phyloP scores from a whole-genome alignment of 1,139 yeast genomes.

The Pichia sp. region DNA sequence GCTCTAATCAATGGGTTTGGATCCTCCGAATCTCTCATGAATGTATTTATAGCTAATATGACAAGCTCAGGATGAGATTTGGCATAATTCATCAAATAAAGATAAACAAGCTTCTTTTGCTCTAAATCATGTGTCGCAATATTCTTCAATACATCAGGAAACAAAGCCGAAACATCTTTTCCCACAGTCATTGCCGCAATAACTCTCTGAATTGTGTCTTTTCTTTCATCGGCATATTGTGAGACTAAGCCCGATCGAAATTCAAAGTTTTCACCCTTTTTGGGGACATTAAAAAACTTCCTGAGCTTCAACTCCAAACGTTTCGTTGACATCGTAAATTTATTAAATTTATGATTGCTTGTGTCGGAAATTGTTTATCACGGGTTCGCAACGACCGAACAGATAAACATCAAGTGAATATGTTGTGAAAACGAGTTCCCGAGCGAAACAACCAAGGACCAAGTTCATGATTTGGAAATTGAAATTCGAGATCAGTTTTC shows the following conservation, averaged over 20 bases:
- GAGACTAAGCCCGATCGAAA: constrained; percentile 86
- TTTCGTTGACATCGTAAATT: constrained; percentile 8
- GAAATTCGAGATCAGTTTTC: too few species aligned
- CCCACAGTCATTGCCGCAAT: constrained; percentile 99
- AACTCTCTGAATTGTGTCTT: constrained; percentile 94
- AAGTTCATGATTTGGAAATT: too few species aligned
- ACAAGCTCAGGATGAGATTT: constrained; percentile 93
- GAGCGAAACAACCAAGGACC: too few species aligned
- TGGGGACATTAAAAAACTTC: constrained; percentile 51
- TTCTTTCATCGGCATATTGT: constrained; percentile 87
- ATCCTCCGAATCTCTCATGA: constrained; percentile 93
- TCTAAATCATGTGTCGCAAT: constrained; percentile 96
- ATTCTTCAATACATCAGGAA: constrained; percentile 94
- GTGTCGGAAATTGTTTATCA: too few species aligned
- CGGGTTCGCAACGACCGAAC: too few species aligned
- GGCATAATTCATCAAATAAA: constrained; percentile 95
- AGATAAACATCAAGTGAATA: too few species aligned
- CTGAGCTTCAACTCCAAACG: constrained; percentile 42
- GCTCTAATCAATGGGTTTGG: constrained; percentile 96
- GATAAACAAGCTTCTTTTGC: constrained; percentile 90
- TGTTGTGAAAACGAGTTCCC: too few species aligned
- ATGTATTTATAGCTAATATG: constrained; percentile 93
- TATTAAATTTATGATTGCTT: too few species aligned
- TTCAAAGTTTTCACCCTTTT: constrained; percentile 76
- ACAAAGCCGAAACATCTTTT: constrained; percentile 91